These are phyloP conservation scores for Fusarium piperis DNA, from an alignment of 2,329 filamentous ascomycete genomes.

Conservation along the genomic window DNA sequence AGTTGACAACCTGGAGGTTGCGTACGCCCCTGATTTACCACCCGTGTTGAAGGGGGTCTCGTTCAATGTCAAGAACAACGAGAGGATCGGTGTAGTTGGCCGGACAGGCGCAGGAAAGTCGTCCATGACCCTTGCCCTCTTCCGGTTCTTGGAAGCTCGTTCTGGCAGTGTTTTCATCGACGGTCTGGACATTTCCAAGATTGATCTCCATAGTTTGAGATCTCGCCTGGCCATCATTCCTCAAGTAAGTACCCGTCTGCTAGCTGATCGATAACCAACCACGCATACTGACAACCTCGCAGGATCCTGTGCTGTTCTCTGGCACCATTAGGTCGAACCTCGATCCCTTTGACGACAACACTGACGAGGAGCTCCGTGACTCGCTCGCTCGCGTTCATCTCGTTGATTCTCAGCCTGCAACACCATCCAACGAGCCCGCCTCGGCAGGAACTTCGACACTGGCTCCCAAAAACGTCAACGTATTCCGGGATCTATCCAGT, in stretches of 20 bases:
- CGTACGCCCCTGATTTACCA: slow-evolving; percentile 76
- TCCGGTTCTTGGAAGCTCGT: slow-evolving; percentile 78
- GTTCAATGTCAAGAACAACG: slow-evolving; percentile 72
- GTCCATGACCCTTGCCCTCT: slow-evolving; percentile 77
- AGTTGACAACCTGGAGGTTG: slow-evolving; percentile 76
- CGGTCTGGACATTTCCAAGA: slow-evolving; percentile 77
- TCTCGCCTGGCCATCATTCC: slow-evolving; percentile 84
- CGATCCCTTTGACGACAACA: slow-evolving; percentile 78
- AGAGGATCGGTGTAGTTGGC: slow-evolving; percentile 80
- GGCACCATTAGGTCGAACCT: slow-evolving; percentile 81
- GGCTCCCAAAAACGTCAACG: slow-evolving; percentile 66
- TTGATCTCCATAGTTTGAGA: slow-evolving; percentile 75
- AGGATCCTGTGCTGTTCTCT: slow-evolving; percentile 84
- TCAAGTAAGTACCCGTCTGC: slow-evolving; percentile 50
- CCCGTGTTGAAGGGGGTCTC: slow-evolving; percentile 75
- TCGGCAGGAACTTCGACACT: slow-evolving; percentile 47
- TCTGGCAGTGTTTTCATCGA: slow-evolving; percentile 76
- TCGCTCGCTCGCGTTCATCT: slow-evolving; percentile 77
- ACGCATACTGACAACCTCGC: slow-evolving; percentile 15
- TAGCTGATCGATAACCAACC: neutral
- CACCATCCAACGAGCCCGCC: slow-evolving; percentile 51
- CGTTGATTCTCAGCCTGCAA: slow-evolving; percentile 54
- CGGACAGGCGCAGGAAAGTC: slow-evolving; percentile 84
- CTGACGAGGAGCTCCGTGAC: slow-evolving; percentile 74
- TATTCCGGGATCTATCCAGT: slow-evolving; percentile 70